These are phyloP conservation scores for Neospermospora avenae DNA, from an alignment of 2,329 filamentous ascomycete species.

Conservation along the genomic window DNA sequence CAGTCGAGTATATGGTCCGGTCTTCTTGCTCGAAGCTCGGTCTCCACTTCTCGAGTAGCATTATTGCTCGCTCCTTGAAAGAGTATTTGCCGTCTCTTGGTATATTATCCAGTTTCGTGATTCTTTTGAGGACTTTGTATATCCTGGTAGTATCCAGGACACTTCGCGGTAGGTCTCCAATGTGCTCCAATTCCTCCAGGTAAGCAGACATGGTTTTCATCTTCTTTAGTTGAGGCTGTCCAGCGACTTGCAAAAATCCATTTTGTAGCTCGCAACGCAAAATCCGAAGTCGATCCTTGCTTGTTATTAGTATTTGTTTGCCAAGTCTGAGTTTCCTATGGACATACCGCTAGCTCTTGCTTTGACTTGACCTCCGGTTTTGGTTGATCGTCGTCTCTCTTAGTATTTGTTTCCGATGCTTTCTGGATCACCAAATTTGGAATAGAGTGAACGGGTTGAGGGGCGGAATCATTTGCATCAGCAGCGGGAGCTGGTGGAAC, in stretches of 20 bases:
- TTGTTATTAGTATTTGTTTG: not conserved
- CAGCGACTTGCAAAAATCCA: not conserved
- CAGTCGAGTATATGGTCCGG: not conserved
- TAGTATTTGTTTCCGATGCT: not conserved
- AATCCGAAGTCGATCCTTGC: not conserved
- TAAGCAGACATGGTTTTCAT: conserved; percentile 6
- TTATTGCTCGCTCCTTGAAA: conserved; percentile 2
- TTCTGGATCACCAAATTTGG: not conserved
- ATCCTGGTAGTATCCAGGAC: not conserved
- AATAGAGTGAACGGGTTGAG: not conserved
- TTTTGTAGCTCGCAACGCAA: conserved; percentile 5
- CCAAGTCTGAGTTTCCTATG: not conserved
- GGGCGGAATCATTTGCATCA: not conserved
- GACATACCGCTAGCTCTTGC: not conserved
- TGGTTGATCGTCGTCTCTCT: not conserved
- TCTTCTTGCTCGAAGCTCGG: not conserved
- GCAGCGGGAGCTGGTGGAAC: not conserved
- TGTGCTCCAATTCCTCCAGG: not conserved
- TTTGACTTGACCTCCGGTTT: not conserved
- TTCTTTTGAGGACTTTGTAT: conserved; percentile 3
- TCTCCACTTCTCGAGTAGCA: conserved; percentile 2
- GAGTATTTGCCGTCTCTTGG: not conserved
- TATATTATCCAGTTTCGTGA: conserved; percentile 4
- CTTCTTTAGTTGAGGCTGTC: not conserved
- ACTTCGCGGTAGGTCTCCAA: not conserved